Percentiles rank a stretch among this genome's conserved stretches.
Conservation (phyloP, 2,329 filamentous ascomycete species). For the Ascochyta viciae-villosae region DNA sequence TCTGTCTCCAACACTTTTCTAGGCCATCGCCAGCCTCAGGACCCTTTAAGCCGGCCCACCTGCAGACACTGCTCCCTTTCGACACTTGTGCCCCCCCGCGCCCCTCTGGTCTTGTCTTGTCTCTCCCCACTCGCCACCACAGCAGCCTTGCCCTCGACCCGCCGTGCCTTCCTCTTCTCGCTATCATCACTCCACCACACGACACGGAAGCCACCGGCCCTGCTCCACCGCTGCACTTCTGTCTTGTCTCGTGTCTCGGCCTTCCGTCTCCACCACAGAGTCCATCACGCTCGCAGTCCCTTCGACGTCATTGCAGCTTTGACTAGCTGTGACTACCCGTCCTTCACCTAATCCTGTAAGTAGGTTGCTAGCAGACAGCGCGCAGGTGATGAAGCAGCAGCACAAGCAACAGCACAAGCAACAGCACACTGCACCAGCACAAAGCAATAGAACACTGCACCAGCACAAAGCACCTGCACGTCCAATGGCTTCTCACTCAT, state of each 20-base stretch:
- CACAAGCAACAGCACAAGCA: neutral
- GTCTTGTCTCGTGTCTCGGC: slow-evolving; percentile 23
- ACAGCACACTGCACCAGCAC: neutral
- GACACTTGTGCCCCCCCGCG: slow-evolving; percentile 13
- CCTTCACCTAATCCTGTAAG: slow-evolving; percentile 32
- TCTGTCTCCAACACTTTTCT: slow-evolving; percentile 34
- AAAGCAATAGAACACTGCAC: neutral
- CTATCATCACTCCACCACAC: neutral
- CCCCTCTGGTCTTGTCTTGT: slow-evolving; percentile 15
- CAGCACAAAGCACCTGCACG: neutral
- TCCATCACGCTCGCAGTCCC: slow-evolving; percentile 21
- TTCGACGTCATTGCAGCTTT: slow-evolving; percentile 47
- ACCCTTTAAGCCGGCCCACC: slow-evolving; percentile 40
- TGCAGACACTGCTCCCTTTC: slow-evolving; percentile 23
- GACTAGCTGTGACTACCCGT: slow-evolving; percentile 33
- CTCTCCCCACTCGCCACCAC: slow-evolving; percentile 3
- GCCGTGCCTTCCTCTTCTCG: slow-evolving; percentile 11
- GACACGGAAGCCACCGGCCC: slow-evolving; percentile 42
- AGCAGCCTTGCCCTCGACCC: slow-evolving; percentile 13
- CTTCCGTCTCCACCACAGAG: neutral
- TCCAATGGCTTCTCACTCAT: neutral
- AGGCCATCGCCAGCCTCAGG: slow-evolving; percentile 45
- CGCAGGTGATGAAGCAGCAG: neutral
- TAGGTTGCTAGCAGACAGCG: slow-evolving; percentile 5
- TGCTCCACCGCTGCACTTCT: slow-evolving; percentile 21